phyloP scores from a whole-genome alignment of 2,329 filamentous ascomycete genomes.

The Colletotrichum agaves region DNA sequence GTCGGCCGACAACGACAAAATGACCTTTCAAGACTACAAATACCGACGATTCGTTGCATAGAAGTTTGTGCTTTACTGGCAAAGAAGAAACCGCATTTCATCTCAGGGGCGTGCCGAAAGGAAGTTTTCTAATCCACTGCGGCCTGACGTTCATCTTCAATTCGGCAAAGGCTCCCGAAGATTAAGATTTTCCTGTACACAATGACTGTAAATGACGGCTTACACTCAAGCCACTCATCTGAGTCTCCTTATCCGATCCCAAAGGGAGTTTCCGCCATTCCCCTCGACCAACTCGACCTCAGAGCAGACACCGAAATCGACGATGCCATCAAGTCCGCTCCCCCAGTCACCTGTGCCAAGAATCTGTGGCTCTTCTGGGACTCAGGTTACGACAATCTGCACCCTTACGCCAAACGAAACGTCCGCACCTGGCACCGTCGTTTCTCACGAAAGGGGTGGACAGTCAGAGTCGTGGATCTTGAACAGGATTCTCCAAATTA shows the following conservation, averaged over 20 bases:
- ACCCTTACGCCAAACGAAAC: constrained; percentile 50
- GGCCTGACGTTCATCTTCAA: no score
- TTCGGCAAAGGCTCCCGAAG: not conserved
- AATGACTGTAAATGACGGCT: not conserved
- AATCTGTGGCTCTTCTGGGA: constrained; percentile 60
- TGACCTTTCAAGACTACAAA: not conserved
- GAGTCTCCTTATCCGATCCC: constrained; percentile 1
- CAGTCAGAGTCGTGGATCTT: constrained; percentile 51
- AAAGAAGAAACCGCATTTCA: no score
- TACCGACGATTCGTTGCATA: not conserved
- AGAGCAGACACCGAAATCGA: constrained; percentile 47
- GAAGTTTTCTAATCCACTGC: no score
- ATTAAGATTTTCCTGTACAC: not conserved
- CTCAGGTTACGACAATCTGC: constrained; percentile 49
- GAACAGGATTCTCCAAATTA: constrained; percentile 2
- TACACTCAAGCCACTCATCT: not conserved
- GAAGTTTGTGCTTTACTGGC: no score
- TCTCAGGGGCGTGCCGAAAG: no score
- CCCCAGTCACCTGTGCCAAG: constrained; percentile 50
- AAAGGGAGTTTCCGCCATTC: not conserved
- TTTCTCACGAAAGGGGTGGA: constrained; percentile 49
- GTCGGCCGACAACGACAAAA: not conserved
- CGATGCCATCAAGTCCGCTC: constrained; percentile 41
- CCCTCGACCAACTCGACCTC: constrained; percentile 40
- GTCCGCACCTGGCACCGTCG: constrained; percentile 55